These are phyloP conservation scores for Geotrichum cucujoidarum DNA, from an alignment of 1,139 yeast species.

Conservation along the genomic window DNA sequence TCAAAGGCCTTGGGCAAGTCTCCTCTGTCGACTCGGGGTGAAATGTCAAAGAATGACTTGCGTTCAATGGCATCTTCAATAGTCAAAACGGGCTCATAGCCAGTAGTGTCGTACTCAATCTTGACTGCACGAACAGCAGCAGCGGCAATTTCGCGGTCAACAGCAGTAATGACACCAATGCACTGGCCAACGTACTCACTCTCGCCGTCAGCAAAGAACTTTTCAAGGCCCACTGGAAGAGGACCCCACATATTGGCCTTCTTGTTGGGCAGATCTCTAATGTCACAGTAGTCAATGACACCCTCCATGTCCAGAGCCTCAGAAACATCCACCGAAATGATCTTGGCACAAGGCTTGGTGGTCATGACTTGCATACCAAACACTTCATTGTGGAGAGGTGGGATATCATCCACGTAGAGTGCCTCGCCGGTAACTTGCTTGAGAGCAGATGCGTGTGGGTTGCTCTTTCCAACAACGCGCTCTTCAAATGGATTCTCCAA, in stretches of 20 bases:
- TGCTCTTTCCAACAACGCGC: constrained; percentile 38
- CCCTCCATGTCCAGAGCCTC: constrained; percentile 40
- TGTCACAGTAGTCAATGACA: constrained; percentile 42
- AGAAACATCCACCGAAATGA: constrained; percentile 38
- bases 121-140: constrained; percentile 43
- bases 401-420: constrained; percentile 42
- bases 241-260: constrained; percentile 43
- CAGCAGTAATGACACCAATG: constrained; percentile 42
- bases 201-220: constrained; percentile 42
- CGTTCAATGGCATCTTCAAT: constrained; percentile 43
- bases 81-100: constrained; percentile 36
- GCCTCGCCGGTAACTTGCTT: constrained; percentile 47
- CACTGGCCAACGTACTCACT: constrained; percentile 43
- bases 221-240: constrained; percentile 41
- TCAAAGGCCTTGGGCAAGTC: constrained; percentile 39
- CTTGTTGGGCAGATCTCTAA: constrained; percentile 37
- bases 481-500: constrained; percentile 38
- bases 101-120: constrained; percentile 40
- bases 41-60: constrained; percentile 38
- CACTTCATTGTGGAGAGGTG: constrained; percentile 40
- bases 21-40: constrained; percentile 37
- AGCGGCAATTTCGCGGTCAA: constrained; percentile 40
- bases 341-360: constrained; percentile 42
- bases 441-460: constrained; percentile 42
- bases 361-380: constrained; percentile 43